phyloP scores from a whole-genome alignment of 1,139 yeast genomes.

The Candida dubliniensis region DNA sequence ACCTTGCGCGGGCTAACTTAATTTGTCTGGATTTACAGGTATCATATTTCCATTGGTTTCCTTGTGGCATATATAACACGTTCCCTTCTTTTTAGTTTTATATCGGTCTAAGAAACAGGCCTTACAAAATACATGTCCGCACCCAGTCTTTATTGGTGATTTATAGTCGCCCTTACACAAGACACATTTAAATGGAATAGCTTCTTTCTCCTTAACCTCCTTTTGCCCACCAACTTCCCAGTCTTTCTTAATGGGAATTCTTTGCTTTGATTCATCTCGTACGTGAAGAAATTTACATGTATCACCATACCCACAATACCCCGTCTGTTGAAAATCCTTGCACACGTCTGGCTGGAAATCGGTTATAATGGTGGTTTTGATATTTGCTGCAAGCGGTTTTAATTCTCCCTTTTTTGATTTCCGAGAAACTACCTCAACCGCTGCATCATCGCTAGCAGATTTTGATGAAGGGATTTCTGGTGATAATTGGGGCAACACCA shows the following conservation, averaged over 20 bases:
- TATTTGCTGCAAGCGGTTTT: slow-evolving; percentile 47
- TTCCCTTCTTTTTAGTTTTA: slow-evolving; percentile 38
- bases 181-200: slow-evolving; percentile 62
- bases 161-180: slow-evolving; percentile 60
- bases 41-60: slow-evolving; percentile 55
- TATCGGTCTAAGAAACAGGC: slow-evolving; percentile 56
- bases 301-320: slow-evolving; percentile 97
- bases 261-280: slow-evolving; percentile 80
- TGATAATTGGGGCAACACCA: not conserved
- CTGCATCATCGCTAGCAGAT: slow-evolving; percentile 1
- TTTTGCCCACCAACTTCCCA: slow-evolving; percentile 55
- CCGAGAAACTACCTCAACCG: not conserved
- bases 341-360: slow-evolving; percentile 96
- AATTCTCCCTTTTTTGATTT: slow-evolving; percentile 4
- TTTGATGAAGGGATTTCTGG: not conserved
- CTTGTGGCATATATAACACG: slow-evolving; percentile 58
- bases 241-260: slow-evolving; percentile 66
- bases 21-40: slow-evolving; percentile 16
- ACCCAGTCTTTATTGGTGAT: slow-evolving; percentile 59
- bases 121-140: slow-evolving; percentile 70
- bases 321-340: slow-evolving; percentile 87
- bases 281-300: slow-evolving; percentile 94
- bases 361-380: slow-evolving; percentile 70
- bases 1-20: not conserved
- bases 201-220: slow-evolving; percentile 18